These are phyloP conservation scores for Leccinum subgranulosum DNA, from an alignment of 768 basidiomycete species.

Conservation along the genomic window DNA sequence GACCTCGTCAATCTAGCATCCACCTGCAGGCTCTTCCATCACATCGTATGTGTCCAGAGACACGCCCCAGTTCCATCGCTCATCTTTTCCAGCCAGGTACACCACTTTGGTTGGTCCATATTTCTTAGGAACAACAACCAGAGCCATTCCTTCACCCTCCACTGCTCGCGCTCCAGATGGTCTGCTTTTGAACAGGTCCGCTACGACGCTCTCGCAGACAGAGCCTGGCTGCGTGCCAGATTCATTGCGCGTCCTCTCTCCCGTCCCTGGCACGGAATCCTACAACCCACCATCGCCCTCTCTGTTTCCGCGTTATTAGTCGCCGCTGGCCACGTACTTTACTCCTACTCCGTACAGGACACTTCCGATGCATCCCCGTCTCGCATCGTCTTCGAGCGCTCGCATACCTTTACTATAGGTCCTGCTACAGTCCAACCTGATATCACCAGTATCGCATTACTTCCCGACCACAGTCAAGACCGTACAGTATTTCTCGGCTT, in stretches of 20 bases:
- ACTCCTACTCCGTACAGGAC: constrained; percentile 52
- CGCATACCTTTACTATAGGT: no score
- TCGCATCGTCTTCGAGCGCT: no score
- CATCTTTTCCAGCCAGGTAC: constrained; percentile 34
- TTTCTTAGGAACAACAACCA: constrained; percentile 46
- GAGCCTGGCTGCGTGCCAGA: constrained; percentile 45
- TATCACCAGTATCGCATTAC: no score
- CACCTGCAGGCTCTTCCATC: no score
- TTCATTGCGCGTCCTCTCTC: constrained; percentile 68
- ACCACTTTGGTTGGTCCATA: constrained; percentile 54
- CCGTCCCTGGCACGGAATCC: constrained; percentile 52
- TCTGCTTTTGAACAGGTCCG: constrained; percentile 40
- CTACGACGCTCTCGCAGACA: constrained; percentile 53
- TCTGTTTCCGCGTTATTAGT: constrained; percentile 55
- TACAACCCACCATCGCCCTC: constrained; percentile 56
- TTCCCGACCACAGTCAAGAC: no score
- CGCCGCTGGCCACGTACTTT: constrained; percentile 52
- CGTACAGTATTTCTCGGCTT: no score
- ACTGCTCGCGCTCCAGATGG: constrained; percentile 44
- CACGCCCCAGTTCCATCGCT: no score
- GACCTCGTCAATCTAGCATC: no score
- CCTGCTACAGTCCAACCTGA: no score
- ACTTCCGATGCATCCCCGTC: constrained; percentile 24
- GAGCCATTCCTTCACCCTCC: constrained; percentile 53
- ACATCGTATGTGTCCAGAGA: no score